Evolutionary conservation across 2,329 filamentous ascomycete genomes (phyloP).

Genomic region (Cryoendolithus antarcticus): DNA sequence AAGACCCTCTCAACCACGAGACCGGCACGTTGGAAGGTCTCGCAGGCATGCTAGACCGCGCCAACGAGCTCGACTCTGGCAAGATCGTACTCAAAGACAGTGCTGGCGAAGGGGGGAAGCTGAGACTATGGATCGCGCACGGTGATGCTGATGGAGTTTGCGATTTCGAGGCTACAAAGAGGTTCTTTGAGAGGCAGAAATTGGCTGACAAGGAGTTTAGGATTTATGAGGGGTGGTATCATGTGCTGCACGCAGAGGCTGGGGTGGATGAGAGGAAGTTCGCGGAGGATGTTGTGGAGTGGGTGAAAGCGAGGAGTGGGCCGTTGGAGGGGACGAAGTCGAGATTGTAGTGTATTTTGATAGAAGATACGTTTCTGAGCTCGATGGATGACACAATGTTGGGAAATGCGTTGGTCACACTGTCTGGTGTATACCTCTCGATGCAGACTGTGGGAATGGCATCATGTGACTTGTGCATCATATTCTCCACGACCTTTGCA

Average conservation of each 20-base stretch:
- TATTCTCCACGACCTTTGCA: no score
- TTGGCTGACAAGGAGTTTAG: constrained; percentile 59
- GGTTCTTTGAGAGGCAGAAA: constrained; percentile 46
- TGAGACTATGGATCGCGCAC: constrained; percentile 59
- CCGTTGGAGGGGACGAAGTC: constrained; percentile 2
- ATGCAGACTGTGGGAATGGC: no score
- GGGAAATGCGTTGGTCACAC: no score
- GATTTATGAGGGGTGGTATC: constrained; percentile 64
- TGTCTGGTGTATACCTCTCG: no score
- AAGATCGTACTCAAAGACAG: constrained; percentile 33
- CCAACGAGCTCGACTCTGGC: constrained; percentile 46
- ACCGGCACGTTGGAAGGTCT: constrained; percentile 77
- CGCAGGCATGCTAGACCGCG: constrained; percentile 64
- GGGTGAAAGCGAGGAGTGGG: constrained; percentile 14
- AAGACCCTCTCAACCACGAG: constrained; percentile 65
- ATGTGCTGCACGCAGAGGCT: constrained; percentile 42
- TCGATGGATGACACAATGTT: no score
- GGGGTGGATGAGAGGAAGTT: constrained; percentile 23
- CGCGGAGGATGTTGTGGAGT: constrained; percentile 20
- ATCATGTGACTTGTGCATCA: no score
- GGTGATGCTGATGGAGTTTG: constrained; percentile 63
- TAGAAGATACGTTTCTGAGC: not conserved
- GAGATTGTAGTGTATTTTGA: constrained; percentile 1
- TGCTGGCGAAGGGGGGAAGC: constrained; percentile 41
- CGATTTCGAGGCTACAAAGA: constrained; percentile 51